Base-by-base conservation (phyloP, 2,329 filamentous ascomycete genomes). In the Penicillium polonicum region DNA sequence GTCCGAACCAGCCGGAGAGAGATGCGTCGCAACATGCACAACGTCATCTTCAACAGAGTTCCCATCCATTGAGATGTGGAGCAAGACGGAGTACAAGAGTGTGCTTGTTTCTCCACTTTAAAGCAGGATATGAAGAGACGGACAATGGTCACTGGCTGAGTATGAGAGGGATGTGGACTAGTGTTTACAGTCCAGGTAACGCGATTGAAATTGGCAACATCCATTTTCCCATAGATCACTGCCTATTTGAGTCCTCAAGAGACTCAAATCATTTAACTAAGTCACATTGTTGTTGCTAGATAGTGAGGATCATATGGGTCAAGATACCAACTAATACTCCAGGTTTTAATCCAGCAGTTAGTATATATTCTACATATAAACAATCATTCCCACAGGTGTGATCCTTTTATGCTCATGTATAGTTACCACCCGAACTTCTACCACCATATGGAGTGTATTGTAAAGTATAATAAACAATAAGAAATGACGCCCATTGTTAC, bases 11-110 rank as follows among this genome's bases (percentile, higher is more conserved):
- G 64, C 52, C 64, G 62, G 60, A 64, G 39, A 46, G 29, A 54
- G 43, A 55, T 61, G 57, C 62, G 55, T 50, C 44, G 25, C 44
- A 42, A 53, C 23, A 56, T 3, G 17, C 35, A 48, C 55, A 36
- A 67, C 65, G 65, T 66, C 64, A 67, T 66, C 38, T 54, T 48
- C 38, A 63, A 57, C 15, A 50, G 54, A 61, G 43, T 23, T 60
- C 48, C 39, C 49, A 48, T 55, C 2, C 31, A 46, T 15, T 31
- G 25, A 29, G 44, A 10, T 60, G 61, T 64, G 60, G 61, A 63
- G 57, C 41, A 60, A 54, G 17, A 29, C 63, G 61, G 61, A 63
- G 55, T 29, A 58, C 55, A 25, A 15, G 39, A 31, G 33, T 42
- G 59, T 53, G 44, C 15, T 46, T 43, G n/a, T 29, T 57, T 31